phyloP scores from a whole-genome alignment of 2,329 filamentous ascomycete genomes.

The Xylaria digitata region DNA sequence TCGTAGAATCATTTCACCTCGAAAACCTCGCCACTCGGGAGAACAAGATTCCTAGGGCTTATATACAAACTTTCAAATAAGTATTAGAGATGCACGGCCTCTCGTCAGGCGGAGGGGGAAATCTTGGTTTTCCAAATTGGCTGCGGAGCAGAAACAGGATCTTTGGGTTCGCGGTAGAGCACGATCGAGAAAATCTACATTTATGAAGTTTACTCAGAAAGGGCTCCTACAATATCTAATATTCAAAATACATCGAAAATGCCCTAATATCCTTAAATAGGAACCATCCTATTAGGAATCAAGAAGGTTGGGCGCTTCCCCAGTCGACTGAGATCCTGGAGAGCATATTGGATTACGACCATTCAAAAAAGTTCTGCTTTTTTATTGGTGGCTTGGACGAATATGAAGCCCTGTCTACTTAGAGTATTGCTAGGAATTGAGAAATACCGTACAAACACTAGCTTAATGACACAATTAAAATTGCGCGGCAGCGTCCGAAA shows the following conservation, averaged over 20 bases:
- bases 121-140: slow-evolving; percentile 9
- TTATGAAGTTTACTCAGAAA: slow-evolving; percentile 28
- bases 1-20: too few relatives aligned
- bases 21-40: too few relatives aligned
- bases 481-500: slow-evolving; percentile 16
- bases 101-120: not conserved
- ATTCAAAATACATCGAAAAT: slow-evolving; percentile 15
- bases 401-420: slow-evolving; percentile 5
- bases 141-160: not conserved
- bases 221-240: slow-evolving; percentile 24
- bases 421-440: not conserved
- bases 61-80: slow-evolving; percentile 28
- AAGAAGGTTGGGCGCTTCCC: slow-evolving; percentile 1
- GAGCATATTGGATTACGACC: not conserved
- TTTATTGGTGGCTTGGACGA: slow-evolving; percentile 34
- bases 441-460: slow-evolving; percentile 30
- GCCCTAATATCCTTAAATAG: too few relatives aligned
- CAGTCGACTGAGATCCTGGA: not conserved
- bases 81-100: not conserved
- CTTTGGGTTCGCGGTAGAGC: slow-evolving; percentile 26
- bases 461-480: slow-evolving; percentile 21
- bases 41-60: too few relatives aligned
- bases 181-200: slow-evolving; percentile 29
- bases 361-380: slow-evolving; percentile 19
- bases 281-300: not conserved